Base-by-base conservation (phyloP, 2,329 filamentous ascomycete genomes). In the Paecilomyces niveus region DNA sequence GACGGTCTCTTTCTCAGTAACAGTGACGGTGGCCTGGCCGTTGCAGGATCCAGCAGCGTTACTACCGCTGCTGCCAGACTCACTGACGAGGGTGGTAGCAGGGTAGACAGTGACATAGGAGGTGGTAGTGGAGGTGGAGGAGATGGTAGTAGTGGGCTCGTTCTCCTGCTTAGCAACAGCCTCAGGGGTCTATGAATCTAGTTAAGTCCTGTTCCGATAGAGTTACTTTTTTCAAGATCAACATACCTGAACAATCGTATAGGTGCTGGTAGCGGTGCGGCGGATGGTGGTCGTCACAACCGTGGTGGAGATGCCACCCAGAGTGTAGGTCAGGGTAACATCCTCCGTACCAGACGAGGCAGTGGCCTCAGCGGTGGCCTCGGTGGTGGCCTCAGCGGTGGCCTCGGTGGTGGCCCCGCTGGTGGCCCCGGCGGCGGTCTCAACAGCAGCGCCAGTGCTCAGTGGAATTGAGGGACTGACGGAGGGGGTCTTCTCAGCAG, bases 301-400 rank as follows among this genome's bases (percentile, higher is more conserved):
- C 29, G 65, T 68, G 53, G 68, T 70, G 4, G 70, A 69, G 22
- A 66, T 65, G 49, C 74, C 74, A 52, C 71, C 72, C 32, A 74
- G 56, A n/a, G 74, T 77, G 68, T 76, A 76, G 54, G 74, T 75
- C 50, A 77, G 45, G 32, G 68, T 72, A 59, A 73, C 51, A 58
- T 68, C 69, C 31, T 63, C 59, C 26, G 64, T 65, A 54, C 64
- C 54, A 59, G 33, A 57, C 33, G 61, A 56, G 32, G 59, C 53
- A n/a, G 53, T 31, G 13, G 49, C 39, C 39, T 45, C 51, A 21
- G 59, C 54, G 54, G 55, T 56, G 2, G 63, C 59, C 53, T 54
- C 39, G 22, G 22, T 22, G 22, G 22, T 22, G 22, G 22, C 3
- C 22, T 22, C 22, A 22, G 3, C 22, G 3, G 22, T 31, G 13